Percentiles rank a stretch among this genome's conserved stretches.
phyloP scores from a whole-genome alignment of 1,284 basidiomycete genomes.

The Spongiforma sp. region DNA sequence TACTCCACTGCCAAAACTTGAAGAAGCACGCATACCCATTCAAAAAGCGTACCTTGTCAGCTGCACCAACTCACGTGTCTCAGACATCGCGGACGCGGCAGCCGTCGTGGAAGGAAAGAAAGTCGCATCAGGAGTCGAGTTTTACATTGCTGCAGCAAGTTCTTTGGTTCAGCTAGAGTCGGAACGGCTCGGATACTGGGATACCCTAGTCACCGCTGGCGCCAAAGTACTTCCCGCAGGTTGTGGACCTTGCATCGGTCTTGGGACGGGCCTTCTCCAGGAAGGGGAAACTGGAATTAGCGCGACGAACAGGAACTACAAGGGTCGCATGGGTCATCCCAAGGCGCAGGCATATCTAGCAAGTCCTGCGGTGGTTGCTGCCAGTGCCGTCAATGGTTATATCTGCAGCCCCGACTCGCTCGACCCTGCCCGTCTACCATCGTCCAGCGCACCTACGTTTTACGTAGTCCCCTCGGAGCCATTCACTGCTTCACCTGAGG shows the following conservation, averaged over 20 bases:
- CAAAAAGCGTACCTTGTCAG: constrained; percentile 99
- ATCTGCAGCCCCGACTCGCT: constrained; percentile 87
- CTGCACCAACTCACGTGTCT: constrained; percentile 97
- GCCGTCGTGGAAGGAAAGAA: constrained; percentile 86
- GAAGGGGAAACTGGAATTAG: constrained; percentile 97
- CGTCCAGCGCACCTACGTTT: constrained; percentile 60
- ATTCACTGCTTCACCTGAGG: constrained; percentile 28
- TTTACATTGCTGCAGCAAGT: constrained; percentile 97
- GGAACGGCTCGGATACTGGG: constrained; percentile 90
- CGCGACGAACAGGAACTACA: constrained; percentile 99
- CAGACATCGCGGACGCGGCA: constrained; percentile 93
- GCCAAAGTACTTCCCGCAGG: constrained; percentile 94
- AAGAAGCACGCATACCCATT: constrained; percentile 79
- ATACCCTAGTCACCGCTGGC: constrained; percentile 82
- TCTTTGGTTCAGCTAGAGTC: constrained; percentile 92
- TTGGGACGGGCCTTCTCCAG: constrained; percentile 91
- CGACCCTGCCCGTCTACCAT: constrained; percentile 59
- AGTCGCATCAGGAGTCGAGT: constrained; percentile 91
- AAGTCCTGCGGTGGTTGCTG: constrained; percentile 96
- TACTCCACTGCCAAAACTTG: constrained; percentile 86
- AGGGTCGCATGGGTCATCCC: constrained; percentile 97
- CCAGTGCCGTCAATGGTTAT: constrained; percentile 90
- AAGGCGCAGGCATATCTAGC: constrained; percentile 96
- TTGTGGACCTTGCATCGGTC: constrained; percentile 97
- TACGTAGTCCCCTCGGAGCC: constrained; percentile 51